Base-by-base conservation (phyloP, 2,329 filamentous ascomycete species). In the Fusarium buxicola region DNA sequence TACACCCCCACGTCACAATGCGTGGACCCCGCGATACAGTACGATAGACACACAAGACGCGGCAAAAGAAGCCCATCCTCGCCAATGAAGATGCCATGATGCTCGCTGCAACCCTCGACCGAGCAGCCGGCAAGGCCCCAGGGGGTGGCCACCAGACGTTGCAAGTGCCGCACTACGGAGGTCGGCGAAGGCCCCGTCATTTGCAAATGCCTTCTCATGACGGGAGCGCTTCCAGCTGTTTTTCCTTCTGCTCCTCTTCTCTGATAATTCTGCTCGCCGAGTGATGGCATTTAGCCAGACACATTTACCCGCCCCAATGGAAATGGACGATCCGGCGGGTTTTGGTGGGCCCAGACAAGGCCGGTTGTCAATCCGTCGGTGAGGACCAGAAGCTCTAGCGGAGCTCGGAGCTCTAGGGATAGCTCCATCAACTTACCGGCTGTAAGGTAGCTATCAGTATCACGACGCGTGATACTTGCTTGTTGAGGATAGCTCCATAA, bases 221-320 rank as follows among this genome's bases (percentile, higher is more conserved):
- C 46, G 62, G 62, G 62, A 63, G 62, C 62, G 62, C 62, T 65
- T 65, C 32, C 25, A 12, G 10, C 18, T 18, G 16, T 34, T 49
- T 27, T 54, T 41, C 21, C 21, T 47, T 21, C 18, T 15, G 34
- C 35, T 27, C 25, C 32, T 51, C 31, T 28, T 46, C 31, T 36
- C n/a, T 31, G 30, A 15, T 34, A 34, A 50, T 24, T 48, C 27
- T 48, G 32, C 34, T 39, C 16, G 34, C 16, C 16, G 46, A 36
- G 31, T 40, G 46, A 51, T 51, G 25, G 51, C 8, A 34, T 62
- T 57, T 57, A 57, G 46, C 50, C 51, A 55, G 32, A 11, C 39
- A 30, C 34, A 55, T 65, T 66, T 66, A 66, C 24, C 63, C 63
- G 63, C 63, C 15, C 63, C 58, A 66, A 63, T 66, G 16, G 5